Percentiles rank a stretch among this genome's conserved stretches.
These are phyloP conservation scores for Lathyrus sativus DNA, from an alignment of 306 rosid species.

Conservation along the genomic window DNA sequence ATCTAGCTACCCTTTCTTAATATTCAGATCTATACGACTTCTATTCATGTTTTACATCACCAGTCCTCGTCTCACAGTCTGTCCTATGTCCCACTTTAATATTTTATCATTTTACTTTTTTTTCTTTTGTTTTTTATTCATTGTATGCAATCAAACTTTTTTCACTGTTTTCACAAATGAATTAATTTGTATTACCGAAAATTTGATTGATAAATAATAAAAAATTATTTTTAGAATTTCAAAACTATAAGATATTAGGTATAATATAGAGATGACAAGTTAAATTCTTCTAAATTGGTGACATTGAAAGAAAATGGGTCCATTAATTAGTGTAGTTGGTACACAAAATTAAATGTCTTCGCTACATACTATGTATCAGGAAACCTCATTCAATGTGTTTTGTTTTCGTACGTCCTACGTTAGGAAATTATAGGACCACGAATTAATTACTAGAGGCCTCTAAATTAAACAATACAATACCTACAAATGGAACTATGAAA, in stretches of 20 bases:
- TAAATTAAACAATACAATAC: constrained; percentile 17
- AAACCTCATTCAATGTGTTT: constrained; percentile 29
- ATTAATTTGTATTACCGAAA: too few relatives aligned
- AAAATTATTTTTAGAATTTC: too few relatives aligned
- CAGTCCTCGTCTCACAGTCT: constrained; percentile 14
- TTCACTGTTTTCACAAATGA: too few relatives aligned
- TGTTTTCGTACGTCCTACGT: constrained; percentile 36
- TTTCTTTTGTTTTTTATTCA: not conserved
- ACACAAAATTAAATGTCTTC: constrained; percentile 1
- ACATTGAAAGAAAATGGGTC: constrained; percentile 2
- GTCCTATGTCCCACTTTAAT: constrained; percentile 34
- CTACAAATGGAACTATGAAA: constrained; percentile 36
- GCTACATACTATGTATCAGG: constrained; percentile 16
- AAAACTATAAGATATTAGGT: too few relatives aligned
- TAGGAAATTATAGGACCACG: constrained; percentile 47
- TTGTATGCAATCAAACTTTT: too few relatives aligned
- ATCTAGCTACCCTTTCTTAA: constrained; percentile 13
- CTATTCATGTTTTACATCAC: constrained; percentile 31
- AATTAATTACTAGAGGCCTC: not conserved
- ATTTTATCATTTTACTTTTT: constrained; percentile 6
- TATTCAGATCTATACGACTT: not conserved
- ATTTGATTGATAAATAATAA: too few relatives aligned
- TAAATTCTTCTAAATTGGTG: not conserved
- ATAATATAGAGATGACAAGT: too few relatives aligned
- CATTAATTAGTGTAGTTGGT: not conserved